phyloP scores from a whole-genome alignment of 148 eudicot genomes.

The Vaccinium macrocarpon region DNA sequence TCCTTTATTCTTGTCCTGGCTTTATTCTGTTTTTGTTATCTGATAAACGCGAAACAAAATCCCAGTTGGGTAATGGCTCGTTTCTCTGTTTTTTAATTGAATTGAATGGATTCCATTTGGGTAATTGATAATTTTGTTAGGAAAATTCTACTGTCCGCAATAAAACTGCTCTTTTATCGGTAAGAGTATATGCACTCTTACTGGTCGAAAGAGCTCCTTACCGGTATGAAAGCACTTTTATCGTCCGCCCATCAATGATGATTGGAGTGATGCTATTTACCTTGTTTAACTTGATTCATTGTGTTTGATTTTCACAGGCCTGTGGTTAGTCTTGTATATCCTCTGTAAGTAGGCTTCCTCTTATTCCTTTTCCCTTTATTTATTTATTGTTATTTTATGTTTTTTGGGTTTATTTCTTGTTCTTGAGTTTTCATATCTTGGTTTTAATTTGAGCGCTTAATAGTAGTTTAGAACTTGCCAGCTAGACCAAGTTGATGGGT shows the following conservation, averaged over 20 bases:
- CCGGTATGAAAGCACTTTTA: no score
- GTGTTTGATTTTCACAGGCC: slow-evolving; percentile 65
- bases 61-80: neutral
- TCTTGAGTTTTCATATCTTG: neutral
- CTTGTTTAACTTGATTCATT: slow-evolving; percentile 6
- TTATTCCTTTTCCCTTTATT: neutral
- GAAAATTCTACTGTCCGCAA: no score
- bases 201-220: no score
- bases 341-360: slow-evolving; percentile 58
- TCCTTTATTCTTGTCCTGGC: neutral
- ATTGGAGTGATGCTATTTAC: neutral
- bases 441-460: neutral
- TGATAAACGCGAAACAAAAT: neutral
- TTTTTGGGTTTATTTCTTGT: neutral
- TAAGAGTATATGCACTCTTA: no score
- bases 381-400: neutral
- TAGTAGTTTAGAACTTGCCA: no score
- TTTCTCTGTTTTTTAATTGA: neutral
- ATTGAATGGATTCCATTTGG: neutral
- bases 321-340: slow-evolving; percentile 84
- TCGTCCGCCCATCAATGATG: neutral
- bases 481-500: no score
- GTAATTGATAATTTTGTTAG: neutral
- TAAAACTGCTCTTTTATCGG: no score
- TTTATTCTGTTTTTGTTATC: neutral